Base-by-base conservation (phyloP, 1,139 yeast species). In the Geotrichum klebahnii region DNA sequence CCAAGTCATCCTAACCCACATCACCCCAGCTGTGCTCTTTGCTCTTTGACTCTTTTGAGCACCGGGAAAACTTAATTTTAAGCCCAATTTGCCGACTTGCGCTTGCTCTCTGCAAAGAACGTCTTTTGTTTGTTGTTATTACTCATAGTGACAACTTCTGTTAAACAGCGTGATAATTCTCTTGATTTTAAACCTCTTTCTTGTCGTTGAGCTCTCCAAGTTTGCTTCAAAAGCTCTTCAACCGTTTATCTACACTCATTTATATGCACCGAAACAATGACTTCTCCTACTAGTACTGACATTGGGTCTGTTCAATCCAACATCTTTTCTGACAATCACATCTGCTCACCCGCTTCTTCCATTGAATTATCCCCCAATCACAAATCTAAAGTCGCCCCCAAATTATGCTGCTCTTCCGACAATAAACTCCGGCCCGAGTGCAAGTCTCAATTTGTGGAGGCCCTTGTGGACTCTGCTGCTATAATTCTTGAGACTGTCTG, bases 401-500 rank as follows among this genome's bases (percentile, higher is more conserved):
- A 31, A 23, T 8, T 28, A 12, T 36, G 42, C 42, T 44, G 47
- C 22, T n/a, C 36, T 4, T 44, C 47, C 1, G 42, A 44, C 26
- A 20, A 17, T 16, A 41, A 36, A 17, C 43, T 47, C n/a, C 19
- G 37, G 10, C 46, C 47, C 16, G 44, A 37, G 33, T 48, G 48
- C 39, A 52, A 52, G 41, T 51, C 51, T 23, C 36, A 44, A 46
- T 61, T 63, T 50, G 67, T 65, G 19, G 65, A 62, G 46, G 63
- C 67, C 4, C 57, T 66, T 33, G 65, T 67, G 19, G 70, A 66
- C 38, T 61, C 70, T 22, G 69, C 72, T 17, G 62, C 68, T 28
- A 46, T 65, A 26, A 59, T 69, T 50, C 61, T 70, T 46, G 63
- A 62, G 41, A 58, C 67, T 37, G 61, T 69, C 36, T 70, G 74